Evolutionary conservation across 768 basidiomycete species (phyloP).

Genomic region (Amanita muscaria): DNA sequence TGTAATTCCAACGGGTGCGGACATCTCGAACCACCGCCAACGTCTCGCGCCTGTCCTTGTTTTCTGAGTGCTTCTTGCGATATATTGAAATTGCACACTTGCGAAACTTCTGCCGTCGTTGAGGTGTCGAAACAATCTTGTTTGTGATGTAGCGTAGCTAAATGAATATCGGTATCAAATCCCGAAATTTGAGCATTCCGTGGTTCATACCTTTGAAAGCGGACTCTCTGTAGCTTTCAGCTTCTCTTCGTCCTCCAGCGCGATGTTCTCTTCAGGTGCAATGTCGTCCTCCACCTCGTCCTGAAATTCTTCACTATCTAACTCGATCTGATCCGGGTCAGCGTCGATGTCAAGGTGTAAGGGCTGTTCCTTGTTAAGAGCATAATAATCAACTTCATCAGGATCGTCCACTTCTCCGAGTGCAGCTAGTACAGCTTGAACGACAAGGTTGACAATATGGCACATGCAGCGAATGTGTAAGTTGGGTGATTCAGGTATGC

Average conservation of each 20-base stretch:
- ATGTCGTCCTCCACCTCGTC: constrained; percentile 14
- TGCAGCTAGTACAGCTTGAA: constrained; percentile 22
- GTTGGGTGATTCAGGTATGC: constrained; percentile 18
- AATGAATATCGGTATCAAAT: not conserved
- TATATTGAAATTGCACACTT: constrained; percentile 12
- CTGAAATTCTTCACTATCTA: constrained; percentile 14
- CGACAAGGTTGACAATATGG: constrained; percentile 28
- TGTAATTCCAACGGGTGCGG: constrained; percentile 26
- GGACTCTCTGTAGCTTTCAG: constrained; percentile 9
- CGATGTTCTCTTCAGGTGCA: not conserved
- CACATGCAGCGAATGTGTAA: constrained; percentile 27
- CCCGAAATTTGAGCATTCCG: constrained; percentile 2
- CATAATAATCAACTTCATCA: constrained; percentile 19
- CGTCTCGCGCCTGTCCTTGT: constrained; percentile 1
- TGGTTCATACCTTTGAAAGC: constrained; percentile 11
- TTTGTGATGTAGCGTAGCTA: constrained; percentile 22
- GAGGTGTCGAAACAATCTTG: constrained; percentile 25
- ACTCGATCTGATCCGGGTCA: constrained; percentile 14
- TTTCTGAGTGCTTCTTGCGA: not conserved
- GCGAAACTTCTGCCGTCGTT: constrained; percentile 19
- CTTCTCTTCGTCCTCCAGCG: constrained; percentile 14
- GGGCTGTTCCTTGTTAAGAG: constrained; percentile 20
- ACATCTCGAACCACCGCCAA: constrained; percentile 26
- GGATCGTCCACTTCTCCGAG: constrained; percentile 20
- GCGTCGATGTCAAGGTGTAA: constrained; percentile 21